A percentile compares a stretch with the other conserved stretches of the same genome.
Conservation (phyloP, 2,329 filamentous ascomycete species). For the Aspergillus felis region DNA sequence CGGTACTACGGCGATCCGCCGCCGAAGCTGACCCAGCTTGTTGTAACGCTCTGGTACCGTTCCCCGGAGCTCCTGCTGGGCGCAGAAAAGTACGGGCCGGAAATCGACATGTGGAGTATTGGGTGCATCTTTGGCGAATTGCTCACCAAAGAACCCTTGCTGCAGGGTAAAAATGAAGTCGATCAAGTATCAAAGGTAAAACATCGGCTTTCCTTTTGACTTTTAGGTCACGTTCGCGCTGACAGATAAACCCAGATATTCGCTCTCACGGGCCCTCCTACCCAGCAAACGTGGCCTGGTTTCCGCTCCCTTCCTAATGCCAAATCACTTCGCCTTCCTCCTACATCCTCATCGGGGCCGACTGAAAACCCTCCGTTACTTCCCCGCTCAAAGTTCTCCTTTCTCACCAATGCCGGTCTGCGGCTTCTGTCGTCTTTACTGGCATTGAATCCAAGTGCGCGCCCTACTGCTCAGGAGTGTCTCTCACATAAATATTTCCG, state of each 20-base stretch:
- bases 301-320: conserved; percentile 88
- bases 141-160: conserved; percentile 72
- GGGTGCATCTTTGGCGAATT: conserved; percentile 96
- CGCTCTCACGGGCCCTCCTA: conserved; percentile 80
- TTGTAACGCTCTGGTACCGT: conserved; percentile 97
- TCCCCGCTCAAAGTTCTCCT: conserved; percentile 74
- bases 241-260: conserved; percentile 59
- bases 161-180: conserved; percentile 89
- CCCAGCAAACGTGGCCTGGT: conserved; percentile 75
- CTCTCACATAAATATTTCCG: conserved; percentile 78
- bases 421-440: conserved; percentile 67
- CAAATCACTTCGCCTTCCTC: conserved; percentile 67
- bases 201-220: conserved; percentile 2
- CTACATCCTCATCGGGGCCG: conserved; percentile 31
- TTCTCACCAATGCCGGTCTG: conserved; percentile 71
- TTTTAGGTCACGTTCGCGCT: background rate
- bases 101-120: conserved; percentile 92
- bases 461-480: conserved; percentile 70
- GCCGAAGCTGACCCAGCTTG: conserved; percentile 78
- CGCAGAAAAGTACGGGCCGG: conserved; percentile 65
- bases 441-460: conserved; percentile 65
- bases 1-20: conserved; percentile 78
- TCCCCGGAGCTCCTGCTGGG: conserved; percentile 87
- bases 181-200: conserved; percentile 70
- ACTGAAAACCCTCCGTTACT: conserved; percentile 43